Conservation (phyloP, 805 yeast species). For the Cyberlindnera maritima region DNA sequence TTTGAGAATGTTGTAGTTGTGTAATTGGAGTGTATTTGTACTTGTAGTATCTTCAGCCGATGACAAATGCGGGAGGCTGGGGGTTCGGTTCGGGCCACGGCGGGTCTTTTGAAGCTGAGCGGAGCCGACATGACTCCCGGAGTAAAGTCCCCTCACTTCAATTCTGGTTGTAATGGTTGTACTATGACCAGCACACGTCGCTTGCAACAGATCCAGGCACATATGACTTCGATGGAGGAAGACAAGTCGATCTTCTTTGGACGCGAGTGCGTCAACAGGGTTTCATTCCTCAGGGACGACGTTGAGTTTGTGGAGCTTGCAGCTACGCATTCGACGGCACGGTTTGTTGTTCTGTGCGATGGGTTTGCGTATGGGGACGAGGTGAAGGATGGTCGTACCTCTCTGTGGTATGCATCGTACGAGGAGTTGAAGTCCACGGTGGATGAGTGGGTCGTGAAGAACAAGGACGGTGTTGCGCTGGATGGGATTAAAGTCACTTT, state of each 20-base stretch:
- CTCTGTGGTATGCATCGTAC: conserved; percentile 18
- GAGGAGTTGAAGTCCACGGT: conserved; percentile 9
- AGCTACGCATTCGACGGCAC: conserved; percentile 37
- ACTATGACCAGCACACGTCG: conserved; percentile 1
- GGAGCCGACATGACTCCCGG: no score
- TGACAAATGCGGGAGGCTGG: no score
- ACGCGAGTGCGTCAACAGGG: conserved; percentile 51
- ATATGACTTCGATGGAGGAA: background rate
- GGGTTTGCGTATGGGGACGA: conserved; percentile 23
- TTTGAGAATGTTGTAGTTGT: background rate
- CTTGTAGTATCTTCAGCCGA: no score
- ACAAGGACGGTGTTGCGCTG: conserved; percentile 18
- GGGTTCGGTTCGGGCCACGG: no score
- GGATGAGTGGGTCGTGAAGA: conserved; percentile 17
- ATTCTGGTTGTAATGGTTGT: no score
- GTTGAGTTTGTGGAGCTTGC: conserved; percentile 43
- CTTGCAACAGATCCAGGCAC: conserved; percentile 3
- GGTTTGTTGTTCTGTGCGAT: conserved; percentile 37
- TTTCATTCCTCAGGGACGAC: conserved; percentile 56
- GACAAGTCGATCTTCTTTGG: conserved; percentile 37
- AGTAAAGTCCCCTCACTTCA: no score
- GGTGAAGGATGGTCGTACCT: background rate
- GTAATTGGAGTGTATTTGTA: background rate
- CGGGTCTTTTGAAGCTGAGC: no score
- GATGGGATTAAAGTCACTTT: conserved; percentile 42